Conservation (phyloP, 2,329 filamentous ascomycete genomes). For the Fusarium burgessii region DNA sequence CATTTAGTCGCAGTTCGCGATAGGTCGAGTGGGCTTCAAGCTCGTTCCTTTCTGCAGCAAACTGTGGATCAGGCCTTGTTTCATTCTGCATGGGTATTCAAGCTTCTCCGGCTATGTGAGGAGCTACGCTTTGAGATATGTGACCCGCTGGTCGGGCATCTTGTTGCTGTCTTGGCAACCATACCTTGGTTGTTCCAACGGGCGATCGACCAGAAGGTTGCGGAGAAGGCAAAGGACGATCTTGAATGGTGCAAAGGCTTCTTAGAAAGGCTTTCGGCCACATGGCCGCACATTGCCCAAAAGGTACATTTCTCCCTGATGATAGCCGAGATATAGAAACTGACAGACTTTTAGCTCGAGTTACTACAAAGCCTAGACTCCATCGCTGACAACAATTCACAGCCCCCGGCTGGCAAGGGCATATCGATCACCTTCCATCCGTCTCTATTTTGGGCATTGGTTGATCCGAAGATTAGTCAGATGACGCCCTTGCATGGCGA, state of each 20-base stretch:
- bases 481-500: neutral
- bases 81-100: constrained; percentile 13
- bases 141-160: constrained; percentile 6
- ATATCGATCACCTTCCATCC: constrained; percentile 10
- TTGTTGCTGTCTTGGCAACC: constrained; percentile 23
- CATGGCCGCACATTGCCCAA: constrained; percentile 28
- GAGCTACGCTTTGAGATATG: neutral
- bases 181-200: constrained; percentile 29
- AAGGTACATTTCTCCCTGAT: neutral
- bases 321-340: accelerated
- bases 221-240: constrained; percentile 5
- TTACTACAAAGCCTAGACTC: constrained; percentile 1
- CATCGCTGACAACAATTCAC: neutral
- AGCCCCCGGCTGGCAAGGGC: neutral
- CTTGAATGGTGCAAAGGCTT: constrained; percentile 11
- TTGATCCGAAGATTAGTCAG: constrained; percentile 15
- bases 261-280: neutral
- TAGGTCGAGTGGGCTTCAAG: neutral
- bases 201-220: neutral
- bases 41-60: constrained; percentile 3
- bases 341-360: constrained; percentile 5
- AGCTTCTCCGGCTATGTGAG: neutral
- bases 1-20: constrained; percentile 16
- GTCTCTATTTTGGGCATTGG: constrained; percentile 12
- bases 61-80: constrained; percentile 4